Base-by-base conservation (phyloP, 768 basidiomycete genomes). In the Boletus rubroflammeus region DNA sequence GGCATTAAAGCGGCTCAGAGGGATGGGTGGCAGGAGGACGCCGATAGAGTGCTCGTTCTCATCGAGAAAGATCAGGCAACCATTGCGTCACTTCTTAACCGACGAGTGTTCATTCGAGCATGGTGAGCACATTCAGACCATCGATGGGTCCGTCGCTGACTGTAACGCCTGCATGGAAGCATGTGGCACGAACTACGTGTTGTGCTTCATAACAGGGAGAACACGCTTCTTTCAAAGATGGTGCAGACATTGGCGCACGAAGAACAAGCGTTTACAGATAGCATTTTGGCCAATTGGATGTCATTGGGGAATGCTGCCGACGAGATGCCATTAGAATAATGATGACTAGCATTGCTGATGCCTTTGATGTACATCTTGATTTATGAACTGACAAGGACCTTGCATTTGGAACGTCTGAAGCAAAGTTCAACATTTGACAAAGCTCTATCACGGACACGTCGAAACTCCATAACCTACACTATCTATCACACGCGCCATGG, bases 101-200 rank as follows among this genome's bases (percentile, higher is more conserved):
- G 96, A 49, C 77, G 96, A 19, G 83, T 94, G 10, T 97, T 94
- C 66, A 87, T 96, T 54, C 85, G 90, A 50, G 87, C 88, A 51
- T 90, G 86, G 91, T 93, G 64, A 64, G 84, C 67, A 5, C 35
- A 42, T 49, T 15, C 25, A 28, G 41, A 10, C 6, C 41, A 39
- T 25, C 31, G 6, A 34, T 25, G 10, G 40, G 53, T 44, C 29
- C 35, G 19, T 51, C 39, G 36, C 42, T 55, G 55, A 62, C 48
- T 50, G 41, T 42, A 35, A 40, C 17, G 47, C 49, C 43, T 36
- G n/a, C 31, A 23, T 36, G 48, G 31, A 61, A 93, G 94, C 60
- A 82, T 97, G 81, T 98, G 94, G 93, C 90, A 96, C 63, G 94
- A 98, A 69, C 77, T 96, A n/a, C 84, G 91, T 23, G 90, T 93